Base-by-base conservation (phyloP, 176 grass and related monocot genomes). In the Elaeis guineensis region DNA sequence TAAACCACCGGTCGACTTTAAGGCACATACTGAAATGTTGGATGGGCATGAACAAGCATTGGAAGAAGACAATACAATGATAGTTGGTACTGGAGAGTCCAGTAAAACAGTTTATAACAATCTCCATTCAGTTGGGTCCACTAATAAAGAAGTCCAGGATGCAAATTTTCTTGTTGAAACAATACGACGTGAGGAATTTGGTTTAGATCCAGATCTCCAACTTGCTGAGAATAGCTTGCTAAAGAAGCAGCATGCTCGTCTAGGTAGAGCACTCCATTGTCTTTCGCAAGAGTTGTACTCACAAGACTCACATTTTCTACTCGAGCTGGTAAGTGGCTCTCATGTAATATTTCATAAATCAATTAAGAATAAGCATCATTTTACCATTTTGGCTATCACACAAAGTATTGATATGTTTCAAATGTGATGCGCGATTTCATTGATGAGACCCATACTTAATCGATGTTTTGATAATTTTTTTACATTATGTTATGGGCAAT, bases 211-310 rank as follows among this genome's bases (percentile, higher is more conserved):
- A 30, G 64, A 72, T 59, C 65, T 85, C 67, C 80, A 62, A 70
- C 69, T 59, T 55, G 69, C 54, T 49, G 92, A 91, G 44, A 78
- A 71, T 83, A 73, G 51, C 63, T 76, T 97, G 73, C 79, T 97
- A 72, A 82, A 79, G 30, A 97, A 97, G 69, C 91, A 96, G 58
- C 91, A 96, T 80, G 91, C 86, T 77, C 77, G 91, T 30, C 91
- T 96, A 75, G 91, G 91, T 62, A 90, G 91, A 82, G 91, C 91
- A 77, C 62, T 96, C 21, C 91, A 96, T 75, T 96, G 86, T 70
- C 80, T 96, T 59, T 96, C 91, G 9, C 91, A 96, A 65, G 91
- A 96, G 65, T 57, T 96, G 62, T 96, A 96, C 76, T 96, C 91
- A 6, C 83, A 96, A 69, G 91, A 96, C 82, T 96, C 91, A n/a